Evolutionary conservation across 192 early-diverging fungal genomes (phyloP).

Genomic region (Jimgerdemannia flammicorona): DNA sequence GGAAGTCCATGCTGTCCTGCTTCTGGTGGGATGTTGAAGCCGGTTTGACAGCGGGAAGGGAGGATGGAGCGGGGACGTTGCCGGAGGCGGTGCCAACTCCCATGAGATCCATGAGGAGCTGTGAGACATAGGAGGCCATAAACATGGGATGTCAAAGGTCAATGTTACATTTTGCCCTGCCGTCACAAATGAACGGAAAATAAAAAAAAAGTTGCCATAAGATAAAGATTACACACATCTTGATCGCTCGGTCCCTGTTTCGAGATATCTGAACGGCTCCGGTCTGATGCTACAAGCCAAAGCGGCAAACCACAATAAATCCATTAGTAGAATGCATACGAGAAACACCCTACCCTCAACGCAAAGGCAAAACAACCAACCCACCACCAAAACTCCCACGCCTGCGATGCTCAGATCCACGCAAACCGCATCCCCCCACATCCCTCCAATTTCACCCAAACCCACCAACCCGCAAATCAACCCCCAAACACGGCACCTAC

Average conservation of each 20-base stretch:
- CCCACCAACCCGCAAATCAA: constrained; percentile 1
- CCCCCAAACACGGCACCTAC: constrained; percentile 37
- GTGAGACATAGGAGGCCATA: too few relatives aligned
- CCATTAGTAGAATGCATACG: not conserved
- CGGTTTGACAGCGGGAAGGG: constrained; percentile 22
- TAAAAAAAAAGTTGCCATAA: not conserved
- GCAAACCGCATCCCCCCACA: too few relatives aligned
- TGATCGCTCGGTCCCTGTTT: constrained; percentile 45
- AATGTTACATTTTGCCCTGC: too few relatives aligned
- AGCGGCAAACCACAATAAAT: constrained; percentile 4
- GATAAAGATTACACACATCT: constrained; percentile 31
- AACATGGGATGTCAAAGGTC: too few relatives aligned
- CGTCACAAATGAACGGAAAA: too few relatives aligned
- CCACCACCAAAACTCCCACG: too few relatives aligned
- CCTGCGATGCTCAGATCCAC: too few relatives aligned
- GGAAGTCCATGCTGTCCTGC: constrained; percentile 43
- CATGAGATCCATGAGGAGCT: constrained; percentile 69
- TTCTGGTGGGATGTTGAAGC: constrained; percentile 14
- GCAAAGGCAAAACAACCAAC: too few relatives aligned
- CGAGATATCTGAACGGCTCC: not conserved
- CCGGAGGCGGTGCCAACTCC: constrained; percentile 53
- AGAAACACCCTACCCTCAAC: too few relatives aligned
- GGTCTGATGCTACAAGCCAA: not conserved
- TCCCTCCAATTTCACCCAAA: constrained; percentile 33
- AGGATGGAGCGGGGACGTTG: constrained; percentile 30